Conservation (phyloP, 176 grass and related monocot species). For the Carex kokanica region DNA sequence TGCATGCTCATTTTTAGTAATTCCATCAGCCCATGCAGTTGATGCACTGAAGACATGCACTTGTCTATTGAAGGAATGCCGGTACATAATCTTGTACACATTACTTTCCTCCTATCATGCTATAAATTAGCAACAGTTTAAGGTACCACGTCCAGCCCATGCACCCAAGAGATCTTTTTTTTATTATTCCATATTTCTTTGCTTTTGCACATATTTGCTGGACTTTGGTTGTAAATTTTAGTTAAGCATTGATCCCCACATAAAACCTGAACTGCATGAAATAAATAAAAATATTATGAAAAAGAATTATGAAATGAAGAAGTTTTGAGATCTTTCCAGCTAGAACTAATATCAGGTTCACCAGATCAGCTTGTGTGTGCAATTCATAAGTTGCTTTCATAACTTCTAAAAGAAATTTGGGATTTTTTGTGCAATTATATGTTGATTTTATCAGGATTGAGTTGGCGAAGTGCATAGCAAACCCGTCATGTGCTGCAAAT, state of each 20-base stretch:
- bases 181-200: background rate
- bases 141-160: background rate
- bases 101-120: background rate
- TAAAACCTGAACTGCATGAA: background rate
- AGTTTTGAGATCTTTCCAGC: background rate
- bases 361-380: background rate
- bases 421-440: background rate
- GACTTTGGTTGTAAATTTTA: background rate
- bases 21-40: conserved; percentile 64
- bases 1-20: conserved; percentile 49
- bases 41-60: conserved; percentile 93
- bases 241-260: background rate
- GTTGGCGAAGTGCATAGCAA: conserved; percentile 87
- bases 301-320: background rate
- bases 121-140: background rate
- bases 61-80: conserved; percentile 97
- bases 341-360: background rate
- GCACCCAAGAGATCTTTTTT: background rate
- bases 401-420: background rate
- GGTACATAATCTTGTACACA: conserved; percentile 38
- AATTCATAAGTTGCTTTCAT: background rate
- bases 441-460: conserved; percentile 54
- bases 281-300: background rate
- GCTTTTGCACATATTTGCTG: background rate
- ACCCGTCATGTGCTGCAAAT: conserved; percentile 94